Evolutionary conservation across 768 basidiomycete species (phyloP).

Genomic region (Boletus vinaceobasis): DNA sequence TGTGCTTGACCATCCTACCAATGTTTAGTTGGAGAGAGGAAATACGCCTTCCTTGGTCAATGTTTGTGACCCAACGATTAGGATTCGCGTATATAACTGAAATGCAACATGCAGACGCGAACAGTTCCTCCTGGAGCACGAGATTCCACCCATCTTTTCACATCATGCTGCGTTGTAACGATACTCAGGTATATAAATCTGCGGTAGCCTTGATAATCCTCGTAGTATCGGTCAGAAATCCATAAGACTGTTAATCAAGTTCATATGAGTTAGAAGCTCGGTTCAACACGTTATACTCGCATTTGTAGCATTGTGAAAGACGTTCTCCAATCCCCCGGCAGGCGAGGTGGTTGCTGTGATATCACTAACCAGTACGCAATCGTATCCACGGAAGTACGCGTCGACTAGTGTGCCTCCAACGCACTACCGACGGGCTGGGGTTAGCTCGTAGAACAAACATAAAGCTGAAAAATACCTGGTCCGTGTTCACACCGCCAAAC

Average conservation of each 20-base stretch:
- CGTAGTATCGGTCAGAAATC: slow-evolving; percentile 44
- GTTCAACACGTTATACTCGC: slow-evolving; percentile 34
- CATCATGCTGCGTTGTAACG: background rate
- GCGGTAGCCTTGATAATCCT: slow-evolving; percentile 25
- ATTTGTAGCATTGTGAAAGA: slow-evolving; percentile 54
- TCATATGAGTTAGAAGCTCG: background rate
- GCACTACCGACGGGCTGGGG: slow-evolving; percentile 38
- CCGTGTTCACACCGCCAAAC: slow-evolving; percentile 65
- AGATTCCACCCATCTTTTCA: background rate
- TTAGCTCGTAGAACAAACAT: background rate
- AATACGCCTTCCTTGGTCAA: background rate
- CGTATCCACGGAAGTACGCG: slow-evolving; percentile 63
- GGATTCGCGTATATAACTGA: slow-evolving; percentile 2
- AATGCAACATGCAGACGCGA: background rate
- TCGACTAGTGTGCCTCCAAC: slow-evolving; percentile 63
- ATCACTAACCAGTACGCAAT: slow-evolving; percentile 56
- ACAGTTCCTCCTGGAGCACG: background rate
- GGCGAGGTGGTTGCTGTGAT: slow-evolving; percentile 64
- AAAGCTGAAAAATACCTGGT: slow-evolving; percentile 43
- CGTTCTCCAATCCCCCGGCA: slow-evolving; percentile 50
- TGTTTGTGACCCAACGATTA: slow-evolving; percentile 2
- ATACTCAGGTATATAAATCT: background rate
- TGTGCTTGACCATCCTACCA: background rate
- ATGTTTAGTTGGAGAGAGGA: background rate
- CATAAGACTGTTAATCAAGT: slow-evolving; percentile 41